A percentile compares a stretch with the other conserved stretches of the same genome.
Conservation (phyloP, 441 rosid genomes). For the Hura crepitans region DNA sequence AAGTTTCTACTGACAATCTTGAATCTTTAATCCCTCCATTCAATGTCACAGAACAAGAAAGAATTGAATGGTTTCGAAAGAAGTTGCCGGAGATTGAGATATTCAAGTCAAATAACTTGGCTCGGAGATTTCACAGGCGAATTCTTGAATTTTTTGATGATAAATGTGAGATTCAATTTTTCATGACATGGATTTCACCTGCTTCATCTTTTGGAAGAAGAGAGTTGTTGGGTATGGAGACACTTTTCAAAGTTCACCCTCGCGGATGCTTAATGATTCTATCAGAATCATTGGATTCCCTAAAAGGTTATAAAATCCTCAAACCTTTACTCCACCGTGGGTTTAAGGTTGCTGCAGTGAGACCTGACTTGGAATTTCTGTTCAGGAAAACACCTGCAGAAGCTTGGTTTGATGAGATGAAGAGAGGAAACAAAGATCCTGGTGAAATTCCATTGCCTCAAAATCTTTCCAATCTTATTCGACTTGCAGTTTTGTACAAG, state of each 20-base stretch:
- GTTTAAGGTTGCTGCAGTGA: constrained; percentile 40
- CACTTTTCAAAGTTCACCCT: constrained; percentile 54
- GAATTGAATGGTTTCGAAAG: constrained; percentile 45
- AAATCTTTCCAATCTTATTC: constrained; percentile 68
- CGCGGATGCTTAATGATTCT: constrained; percentile 53
- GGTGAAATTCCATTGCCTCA: constrained; percentile 66
- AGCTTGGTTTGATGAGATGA: constrained; percentile 49
- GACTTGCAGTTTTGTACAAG: constrained; percentile 59
- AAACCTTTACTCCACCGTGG: constrained; percentile 44
- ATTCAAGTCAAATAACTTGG: constrained; percentile 43
- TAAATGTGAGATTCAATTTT: constrained; percentile 47
- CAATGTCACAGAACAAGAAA: constrained; percentile 41
- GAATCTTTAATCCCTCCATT: constrained; percentile 41
- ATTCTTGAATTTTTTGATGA: constrained; percentile 43
- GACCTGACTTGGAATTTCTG: constrained; percentile 50
- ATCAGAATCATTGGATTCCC: constrained; percentile 56
- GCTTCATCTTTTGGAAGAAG: constrained; percentile 43
- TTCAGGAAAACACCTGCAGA: constrained; percentile 60
- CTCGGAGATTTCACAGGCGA: constrained; percentile 47
- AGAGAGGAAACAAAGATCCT: constrained; percentile 51
- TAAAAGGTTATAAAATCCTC: constrained; percentile 40
- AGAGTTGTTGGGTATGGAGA: constrained; percentile 53
- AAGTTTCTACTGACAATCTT: constrained; percentile 8
- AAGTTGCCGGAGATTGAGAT: constrained; percentile 42
- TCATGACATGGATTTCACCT: constrained; percentile 82